Base-by-base conservation (phyloP, 352 stramenopile species). In the Globisporangium paddicum region DNA sequence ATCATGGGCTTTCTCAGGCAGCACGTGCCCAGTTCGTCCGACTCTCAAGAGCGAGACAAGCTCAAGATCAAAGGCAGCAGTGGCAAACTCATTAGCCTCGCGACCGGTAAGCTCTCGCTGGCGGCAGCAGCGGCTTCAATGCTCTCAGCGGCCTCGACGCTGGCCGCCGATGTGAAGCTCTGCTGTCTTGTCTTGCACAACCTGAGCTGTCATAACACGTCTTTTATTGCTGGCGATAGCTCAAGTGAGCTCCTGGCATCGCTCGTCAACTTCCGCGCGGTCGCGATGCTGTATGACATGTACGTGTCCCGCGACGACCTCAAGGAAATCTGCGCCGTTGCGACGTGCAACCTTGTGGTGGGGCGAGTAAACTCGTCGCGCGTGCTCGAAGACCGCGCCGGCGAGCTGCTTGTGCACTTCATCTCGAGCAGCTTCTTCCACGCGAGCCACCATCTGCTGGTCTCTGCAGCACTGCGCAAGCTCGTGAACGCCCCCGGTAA, bases 121-220 rank as follows among this genome's bases (percentile, higher is more conserved):
- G n/a, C n/a, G 7, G 25, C 45, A 10, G 2, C 9, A n/a, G 28
- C 19, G 23, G 8, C 42, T 1, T 13, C 44, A 18, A 23, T 18
- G 21, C 19, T 30, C n/a, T 14, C 14, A 9, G 25, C 1, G 13
- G 13, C 16, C 13, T 48, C 23, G 1, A 21, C 56, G 5, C 46
- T 42, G 14, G 60, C 40, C 8, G 57, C 48, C 2, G 64, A 76
- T 37, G 52, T 76, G 10, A 80, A 85, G 65, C 50, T 93, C 6
- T 84, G 78, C 51, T 82, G 72, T 28, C 58, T 87, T n/a, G 73
- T 87, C 13, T 68, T 93, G 13, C 81, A 93, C 69, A 93, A 93
- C 55, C 54, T 90, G 21, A 93, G 77, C 54, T 93, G 82, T 18
- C 48, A 62, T 30, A 2, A 38, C 2, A 10, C 35, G 14, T 37